Evolutionary conservation across 805 yeast species (phyloP).

Genomic region (Saccharomycopsis oosterbeekiorum): DNA sequence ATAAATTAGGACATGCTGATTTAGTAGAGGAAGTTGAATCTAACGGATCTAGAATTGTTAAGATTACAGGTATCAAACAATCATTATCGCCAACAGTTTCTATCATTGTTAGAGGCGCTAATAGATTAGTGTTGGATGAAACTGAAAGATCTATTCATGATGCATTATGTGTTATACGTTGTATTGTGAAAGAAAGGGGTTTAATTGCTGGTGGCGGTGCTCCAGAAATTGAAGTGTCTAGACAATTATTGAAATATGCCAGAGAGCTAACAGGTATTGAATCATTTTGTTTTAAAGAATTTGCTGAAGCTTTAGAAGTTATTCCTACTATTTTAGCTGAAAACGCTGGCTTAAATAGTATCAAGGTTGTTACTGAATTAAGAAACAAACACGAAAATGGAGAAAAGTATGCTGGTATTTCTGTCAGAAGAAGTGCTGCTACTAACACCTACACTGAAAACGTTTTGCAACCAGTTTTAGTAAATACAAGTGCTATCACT

Average conservation of each 20-base stretch:
- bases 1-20: slow-evolving; percentile 86
- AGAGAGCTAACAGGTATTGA: slow-evolving; percentile 72
- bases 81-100: slow-evolving; percentile 52
- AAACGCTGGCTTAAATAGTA: slow-evolving; percentile 88
- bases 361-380: slow-evolving; percentile 83
- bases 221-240: slow-evolving; percentile 85
- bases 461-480: slow-evolving; percentile 93
- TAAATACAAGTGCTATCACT: slow-evolving; percentile 86
- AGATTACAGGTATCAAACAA: slow-evolving; percentile 71
- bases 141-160: slow-evolving; percentile 96
- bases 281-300: slow-evolving; percentile 84
- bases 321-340: slow-evolving; percentile 93
- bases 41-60: slow-evolving; percentile 81
- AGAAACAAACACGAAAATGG: slow-evolving; percentile 88
- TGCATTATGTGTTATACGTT: slow-evolving; percentile 85
- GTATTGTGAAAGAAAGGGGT: slow-evolving; percentile 71
- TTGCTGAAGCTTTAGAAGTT: slow-evolving; percentile 84
- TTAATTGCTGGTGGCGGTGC: slow-evolving; percentile 99
- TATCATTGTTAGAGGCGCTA: slow-evolving; percentile 91
- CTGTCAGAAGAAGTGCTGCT: slow-evolving; percentile 89
- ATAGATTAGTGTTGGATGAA: slow-evolving; percentile 82
- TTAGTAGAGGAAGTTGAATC: slow-evolving; percentile 84
- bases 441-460: slow-evolving; percentile 87
- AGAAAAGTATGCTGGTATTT: slow-evolving; percentile 88
- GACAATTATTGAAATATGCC: slow-evolving; percentile 63